Conservation (phyloP, 2,329 filamentous ascomycete genomes). For the Fusarium sp. region DNA sequence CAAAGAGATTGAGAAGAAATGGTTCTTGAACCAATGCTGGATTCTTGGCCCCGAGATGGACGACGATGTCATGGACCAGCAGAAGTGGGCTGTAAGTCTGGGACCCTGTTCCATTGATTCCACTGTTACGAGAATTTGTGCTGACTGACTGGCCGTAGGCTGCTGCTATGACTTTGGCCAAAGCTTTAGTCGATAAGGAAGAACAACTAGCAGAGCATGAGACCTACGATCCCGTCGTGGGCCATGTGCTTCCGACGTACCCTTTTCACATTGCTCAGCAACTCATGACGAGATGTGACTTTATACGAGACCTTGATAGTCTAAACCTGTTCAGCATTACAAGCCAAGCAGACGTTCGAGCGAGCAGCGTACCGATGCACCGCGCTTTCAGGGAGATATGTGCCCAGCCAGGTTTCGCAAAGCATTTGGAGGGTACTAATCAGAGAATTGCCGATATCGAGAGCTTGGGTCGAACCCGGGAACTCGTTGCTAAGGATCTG, state of each 20-base stretch:
- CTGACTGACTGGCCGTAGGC: slow-evolving; percentile 61
- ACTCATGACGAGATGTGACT: slow-evolving; percentile 96
- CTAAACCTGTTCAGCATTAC: slow-evolving; percentile 97
- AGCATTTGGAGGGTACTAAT: slow-evolving; percentile 83
- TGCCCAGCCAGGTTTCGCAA: slow-evolving; percentile 77
- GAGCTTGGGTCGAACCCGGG: slow-evolving; percentile 90
- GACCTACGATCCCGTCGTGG: slow-evolving; percentile 72
- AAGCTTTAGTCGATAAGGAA: slow-evolving; percentile 87
- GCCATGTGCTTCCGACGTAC: slow-evolving; percentile 82
- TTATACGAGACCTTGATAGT: slow-evolving; percentile 91
- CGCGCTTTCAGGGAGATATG: slow-evolving; percentile 90
- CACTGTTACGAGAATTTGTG: not conserved
- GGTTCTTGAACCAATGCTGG: slow-evolving; percentile 81
- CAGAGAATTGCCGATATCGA: slow-evolving; percentile 93
- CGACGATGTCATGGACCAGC: slow-evolving; percentile 98
- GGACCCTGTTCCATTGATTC: not conserved
- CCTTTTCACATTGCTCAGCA: slow-evolving; percentile 85
- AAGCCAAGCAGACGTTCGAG: slow-evolving; percentile 84
- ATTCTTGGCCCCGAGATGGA: slow-evolving; percentile 82
- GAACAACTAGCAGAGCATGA: slow-evolving; percentile 64
- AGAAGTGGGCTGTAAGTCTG: slow-evolving; percentile 86
- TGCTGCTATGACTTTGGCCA: slow-evolving; percentile 92
- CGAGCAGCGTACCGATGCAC: slow-evolving; percentile 96
- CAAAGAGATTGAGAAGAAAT: slow-evolving; percentile 75
- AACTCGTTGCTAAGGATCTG: slow-evolving; percentile 94